A percentile compares a stretch with the other conserved stretches of the same genome.
phyloP scores from a whole-genome alignment of 2,329 filamentous ascomycete genomes.

The Claviceps maximensis region DNA sequence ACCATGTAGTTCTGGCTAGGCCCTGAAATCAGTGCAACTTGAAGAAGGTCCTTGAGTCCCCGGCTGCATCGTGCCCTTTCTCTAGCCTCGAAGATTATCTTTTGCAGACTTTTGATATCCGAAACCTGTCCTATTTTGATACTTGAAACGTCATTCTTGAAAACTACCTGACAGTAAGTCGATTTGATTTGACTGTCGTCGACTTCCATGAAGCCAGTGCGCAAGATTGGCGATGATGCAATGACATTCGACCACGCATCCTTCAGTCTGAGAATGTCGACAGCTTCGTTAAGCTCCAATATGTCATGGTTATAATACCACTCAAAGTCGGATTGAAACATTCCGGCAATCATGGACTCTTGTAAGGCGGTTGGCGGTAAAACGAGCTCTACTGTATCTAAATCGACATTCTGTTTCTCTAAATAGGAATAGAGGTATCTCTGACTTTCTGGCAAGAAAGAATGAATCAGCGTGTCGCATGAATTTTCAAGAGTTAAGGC shows the following conservation, averaged over 20 bases:
- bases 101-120: constrained; percentile 20
- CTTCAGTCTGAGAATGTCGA: constrained; percentile 44
- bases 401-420: constrained; percentile 16
- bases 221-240: constrained; percentile 51
- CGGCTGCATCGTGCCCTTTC: constrained; percentile 21
- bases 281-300: constrained; percentile 40
- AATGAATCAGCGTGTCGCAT: too few species aligned
- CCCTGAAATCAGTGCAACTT: constrained; percentile 29
- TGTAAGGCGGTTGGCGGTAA: constrained; percentile 73
- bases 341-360: constrained; percentile 74
- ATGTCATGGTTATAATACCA: constrained; percentile 82
- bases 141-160: constrained; percentile 11
- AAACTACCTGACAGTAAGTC: constrained; percentile 37
- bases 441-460: neutral
- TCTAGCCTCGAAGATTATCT: constrained; percentile 24
- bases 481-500: constrained; percentile 27
- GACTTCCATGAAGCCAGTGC: constrained; percentile 59
- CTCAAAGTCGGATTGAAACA: constrained; percentile 59
- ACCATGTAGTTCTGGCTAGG: constrained; percentile 30
- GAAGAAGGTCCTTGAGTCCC: constrained; percentile 31
- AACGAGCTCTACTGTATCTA: constrained; percentile 39
- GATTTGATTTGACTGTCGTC: constrained; percentile 42
- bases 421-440: constrained; percentile 26
- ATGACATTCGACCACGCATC: constrained; percentile 51
- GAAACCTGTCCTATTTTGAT: constrained; percentile 14